phyloP scores from a whole-genome alignment of 371 early-diverging fungal species.

The Mortierella sp. region DNA sequence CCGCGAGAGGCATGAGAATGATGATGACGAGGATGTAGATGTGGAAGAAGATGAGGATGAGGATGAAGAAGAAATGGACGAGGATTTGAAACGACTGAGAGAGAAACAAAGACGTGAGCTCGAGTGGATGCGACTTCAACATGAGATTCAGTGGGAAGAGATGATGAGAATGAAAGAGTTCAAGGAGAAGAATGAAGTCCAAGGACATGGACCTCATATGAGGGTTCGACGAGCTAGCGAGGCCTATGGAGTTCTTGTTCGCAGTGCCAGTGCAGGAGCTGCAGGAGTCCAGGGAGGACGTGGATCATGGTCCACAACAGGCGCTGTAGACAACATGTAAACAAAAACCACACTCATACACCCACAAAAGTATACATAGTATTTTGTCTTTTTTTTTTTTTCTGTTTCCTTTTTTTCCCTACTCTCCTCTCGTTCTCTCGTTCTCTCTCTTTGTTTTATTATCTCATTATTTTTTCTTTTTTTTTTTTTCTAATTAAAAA shows the following conservation, averaged over 20 bases:
- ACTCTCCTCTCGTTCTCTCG: not conserved
- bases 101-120: constrained; percentile 16
- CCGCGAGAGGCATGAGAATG: no score
- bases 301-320: constrained; percentile 3
- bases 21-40: no score
- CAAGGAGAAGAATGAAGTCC: constrained; percentile 7
- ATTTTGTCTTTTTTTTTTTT: no score
- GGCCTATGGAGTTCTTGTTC: not conserved
- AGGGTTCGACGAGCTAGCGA: constrained; percentile 1
- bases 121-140: constrained; percentile 21
- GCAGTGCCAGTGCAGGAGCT: no score
- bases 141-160: not conserved
- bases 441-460: not conserved
- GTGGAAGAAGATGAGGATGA: not conserved
- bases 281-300: no score
- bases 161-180: constrained; percentile 13
- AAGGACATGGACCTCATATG: no score
- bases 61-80: constrained; percentile 8
- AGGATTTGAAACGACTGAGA: constrained; percentile 5
- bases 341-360: not conserved
- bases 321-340: not conserved
- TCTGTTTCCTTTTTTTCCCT: not conserved
- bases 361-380: no score
- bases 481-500: no score
- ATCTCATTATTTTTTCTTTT: not conserved